Base-by-base conservation (phyloP, 176 grass and related monocot genomes). In the Triticum urartu region DNA sequence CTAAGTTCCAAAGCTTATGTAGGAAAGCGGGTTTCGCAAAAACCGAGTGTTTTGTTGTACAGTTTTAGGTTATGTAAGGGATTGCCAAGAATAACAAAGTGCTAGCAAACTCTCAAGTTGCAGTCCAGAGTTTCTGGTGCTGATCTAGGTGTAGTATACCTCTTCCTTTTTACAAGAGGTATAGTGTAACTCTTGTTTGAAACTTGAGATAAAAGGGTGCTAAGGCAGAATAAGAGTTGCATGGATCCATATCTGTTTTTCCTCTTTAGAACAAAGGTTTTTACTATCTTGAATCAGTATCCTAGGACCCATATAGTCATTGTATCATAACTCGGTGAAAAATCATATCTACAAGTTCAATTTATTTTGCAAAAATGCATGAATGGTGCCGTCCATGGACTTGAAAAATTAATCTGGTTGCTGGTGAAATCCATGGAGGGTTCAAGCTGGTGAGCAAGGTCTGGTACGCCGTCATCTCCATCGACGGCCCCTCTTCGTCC, bases 21-120 rank as follows among this genome's bases (percentile, higher is more conserved):
- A 81, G 64, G 70, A 81, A 66, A 30, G 32, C 22, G 9, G 43
- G 7, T 45, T 68, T 58, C 20, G 17, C 17, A 21, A 26, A 64
- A 64, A 64, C 0, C 58, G 75, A 77, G 50, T 14, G 18, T 54
- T 47, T 45, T 77, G 68, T 60, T 77, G 71, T 82, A 82, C 45
- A 68, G 62, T 33, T 39, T 39, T 76, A 58, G 33, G 24, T 81
- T 48, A 5, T 88, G 64, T 13, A 74, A 74, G 8, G 15, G 21
- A 25, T 52, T 39, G 30, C 4, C 2, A 15, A 73, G 30, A 33
- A 74, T 34, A 25, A 70, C 15, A 68, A 20, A 58, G 17, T 45
- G 43, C 0, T 56, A 10, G 30, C 18, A 17, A 21, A 38, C 34
- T 70, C 34, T 18, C 67, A 70, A 35, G 67, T 70, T 70, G 7